Evolutionary conservation across 495 filamentous ascomycete species (phyloP), one percentile per base, ranked within the genome.

Genomic region (Alectoria sarmentosa): DNA sequence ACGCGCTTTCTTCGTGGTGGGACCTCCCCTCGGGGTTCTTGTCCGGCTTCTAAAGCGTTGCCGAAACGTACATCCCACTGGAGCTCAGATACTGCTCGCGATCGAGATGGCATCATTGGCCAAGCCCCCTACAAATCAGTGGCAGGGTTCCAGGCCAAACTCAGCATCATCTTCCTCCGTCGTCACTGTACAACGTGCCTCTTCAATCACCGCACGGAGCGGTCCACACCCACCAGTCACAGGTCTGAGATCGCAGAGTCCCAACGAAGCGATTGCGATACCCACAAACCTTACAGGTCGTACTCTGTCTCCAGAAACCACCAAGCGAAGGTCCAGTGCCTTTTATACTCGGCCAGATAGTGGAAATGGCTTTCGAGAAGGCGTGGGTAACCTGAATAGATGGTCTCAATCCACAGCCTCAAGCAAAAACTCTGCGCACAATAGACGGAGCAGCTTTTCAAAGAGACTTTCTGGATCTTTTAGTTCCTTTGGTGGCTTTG

Each of bases 401-500:
- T 93, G 89, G 90, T 92, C 89, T 36, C 84, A 87, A 36, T 91
- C 88, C 6, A 90, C 91, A 28, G 71, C 82, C 14, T 90, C 87
- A 54, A 92, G 88, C 73, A 83, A 78, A 56, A 75, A 80, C 38
- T 88, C 88, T 46, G 75, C 80, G 17, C 73, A 77, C 57, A 77
- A 80, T 63, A 73, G 76, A 49, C 78, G 73, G 69, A 80, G 71
- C 56, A 84, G 78, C 66, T 80, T 80, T 67, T 83, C 85, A 52
- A 81, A 81, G 63, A 79, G 83, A 66, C 77, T 85, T 62, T 72
- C 69, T 57, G 69, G 68, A 36, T 71, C 70, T 42, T 62, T 72
- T 32, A 64, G 70, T 39, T 79, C 83, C 67, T 69, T 75, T 44
- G 75, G 73, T 65, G 73, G 65, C 61, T 70, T 70, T 65, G 61